A percentile compares a stretch with the other conserved stretches of the same genome.
Evolutionary conservation across 495 filamentous ascomycete genomes (phyloP).

Genomic region (Ramalina intermedia): DNA sequence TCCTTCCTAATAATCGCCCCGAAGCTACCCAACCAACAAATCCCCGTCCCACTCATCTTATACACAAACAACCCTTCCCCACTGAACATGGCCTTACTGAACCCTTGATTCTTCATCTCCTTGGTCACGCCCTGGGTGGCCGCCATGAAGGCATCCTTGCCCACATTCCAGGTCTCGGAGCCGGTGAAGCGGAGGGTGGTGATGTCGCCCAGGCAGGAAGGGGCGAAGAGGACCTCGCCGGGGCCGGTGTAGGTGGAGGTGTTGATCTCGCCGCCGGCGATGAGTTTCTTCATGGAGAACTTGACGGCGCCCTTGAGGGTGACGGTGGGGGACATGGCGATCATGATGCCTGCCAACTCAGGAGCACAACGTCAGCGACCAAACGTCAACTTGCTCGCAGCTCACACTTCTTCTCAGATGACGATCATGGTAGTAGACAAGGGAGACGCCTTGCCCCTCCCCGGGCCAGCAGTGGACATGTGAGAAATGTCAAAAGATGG

Average conservation of each 20-base stretch:
- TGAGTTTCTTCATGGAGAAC: conserved; percentile 72
- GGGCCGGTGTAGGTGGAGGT: conserved; percentile 79
- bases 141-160: conserved; percentile 66
- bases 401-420: too few relatives aligned
- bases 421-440: too few relatives aligned
- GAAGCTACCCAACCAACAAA: conserved; percentile 82
- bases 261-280: conserved; percentile 68
- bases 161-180: conserved; percentile 63
- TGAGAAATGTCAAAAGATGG: too few relatives aligned
- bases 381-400: too few relatives aligned
- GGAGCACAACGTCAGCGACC: not conserved
- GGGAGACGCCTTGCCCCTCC: too few relatives aligned
- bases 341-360: conserved; percentile 53
- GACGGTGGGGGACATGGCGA: conserved; percentile 83
- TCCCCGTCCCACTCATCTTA: conserved; percentile 61
- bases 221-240: conserved; percentile 76
- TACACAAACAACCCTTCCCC: conserved; percentile 90
- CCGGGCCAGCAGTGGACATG: too few relatives aligned
- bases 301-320: conserved; percentile 66
- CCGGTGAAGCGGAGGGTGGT: conserved; percentile 60
- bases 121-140: conserved; percentile 63
- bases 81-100: conserved; percentile 87
- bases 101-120: conserved; percentile 71
- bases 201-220: conserved; percentile 70
- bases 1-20: conserved; percentile 94